phyloP scores from a whole-genome alignment of 2,329 filamentous ascomycete species.

The Alternaria atra region DNA sequence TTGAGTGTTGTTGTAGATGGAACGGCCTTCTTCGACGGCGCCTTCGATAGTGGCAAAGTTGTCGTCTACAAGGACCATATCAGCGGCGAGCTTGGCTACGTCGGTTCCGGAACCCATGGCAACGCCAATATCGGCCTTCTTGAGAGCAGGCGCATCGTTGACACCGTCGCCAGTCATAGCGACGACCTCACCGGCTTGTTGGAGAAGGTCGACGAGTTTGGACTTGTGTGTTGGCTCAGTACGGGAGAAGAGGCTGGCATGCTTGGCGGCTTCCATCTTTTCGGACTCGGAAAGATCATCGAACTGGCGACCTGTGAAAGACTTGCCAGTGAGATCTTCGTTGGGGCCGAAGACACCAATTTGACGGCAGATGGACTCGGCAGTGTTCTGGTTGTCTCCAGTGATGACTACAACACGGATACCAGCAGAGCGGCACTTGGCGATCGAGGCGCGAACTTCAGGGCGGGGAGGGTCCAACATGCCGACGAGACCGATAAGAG shows the following conservation, averaged over 20 bases:
- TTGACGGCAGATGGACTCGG: constrained; percentile 95
- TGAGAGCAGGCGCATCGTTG: constrained; percentile 95
- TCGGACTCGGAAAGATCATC: constrained; percentile 81
- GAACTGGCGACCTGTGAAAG: constrained; percentile 94
- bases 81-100: constrained; percentile 93
- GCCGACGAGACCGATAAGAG: constrained; percentile 88
- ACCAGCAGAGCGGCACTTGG: constrained; percentile 88
- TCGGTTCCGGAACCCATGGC: constrained; percentile 99
- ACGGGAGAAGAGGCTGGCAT: constrained; percentile 90
- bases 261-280: constrained; percentile 83
- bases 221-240: constrained; percentile 97
- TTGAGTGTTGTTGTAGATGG: constrained; percentile 99
- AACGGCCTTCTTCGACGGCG: constrained; percentile 94
- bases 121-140: constrained; percentile 98
- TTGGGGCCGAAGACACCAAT: constrained; percentile 88
- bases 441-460: constrained; percentile 86
- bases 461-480: constrained; percentile 97
- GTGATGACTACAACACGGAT: constrained; percentile 98
- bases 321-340: constrained; percentile 89
- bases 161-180: constrained; percentile 99
- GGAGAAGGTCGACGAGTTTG: constrained; percentile 95
- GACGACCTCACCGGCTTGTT: constrained; percentile 91
- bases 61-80: constrained; percentile 98
- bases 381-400: constrained; percentile 96
- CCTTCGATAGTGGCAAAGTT: constrained; percentile 98